These are phyloP conservation scores for Macrocystidia cucumis DNA, from an alignment of 1,284 basidiomycete genomes.

Conservation along the genomic window DNA sequence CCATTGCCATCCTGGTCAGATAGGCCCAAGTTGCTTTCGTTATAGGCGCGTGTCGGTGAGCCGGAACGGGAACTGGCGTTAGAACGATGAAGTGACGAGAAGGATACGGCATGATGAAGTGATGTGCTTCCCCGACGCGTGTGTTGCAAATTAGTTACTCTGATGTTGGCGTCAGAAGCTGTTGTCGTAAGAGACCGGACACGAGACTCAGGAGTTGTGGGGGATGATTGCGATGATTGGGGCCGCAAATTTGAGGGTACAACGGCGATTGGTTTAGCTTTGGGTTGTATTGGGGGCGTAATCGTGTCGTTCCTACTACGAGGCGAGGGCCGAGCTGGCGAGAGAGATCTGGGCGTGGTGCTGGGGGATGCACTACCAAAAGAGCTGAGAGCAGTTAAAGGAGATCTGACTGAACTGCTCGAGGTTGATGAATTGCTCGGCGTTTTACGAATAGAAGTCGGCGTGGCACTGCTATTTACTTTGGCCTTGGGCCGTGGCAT, in stretches of 20 bases:
- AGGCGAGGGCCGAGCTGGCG: slow-evolving; percentile 21
- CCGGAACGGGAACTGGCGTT: slow-evolving; percentile 11
- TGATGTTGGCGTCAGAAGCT: slow-evolving; percentile 17
- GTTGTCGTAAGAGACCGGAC: slow-evolving; percentile 27
- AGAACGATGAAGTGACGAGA: slow-evolving; percentile 19
- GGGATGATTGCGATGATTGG: slow-evolving; percentile 18
- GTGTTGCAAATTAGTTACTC: slow-evolving; percentile 11
- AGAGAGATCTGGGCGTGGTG: slow-evolving; percentile 21
- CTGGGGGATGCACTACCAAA: slow-evolving; percentile 9
- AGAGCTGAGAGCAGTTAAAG: slow-evolving; percentile 23
- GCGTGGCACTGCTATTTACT: slow-evolving; percentile 46
- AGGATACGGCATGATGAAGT: slow-evolving; percentile 25
- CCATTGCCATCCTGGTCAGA: slow-evolving; percentile 14
- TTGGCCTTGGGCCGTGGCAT: slow-evolving; percentile 54
- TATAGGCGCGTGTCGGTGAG: slow-evolving; percentile 7
- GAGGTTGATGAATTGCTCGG: no score
- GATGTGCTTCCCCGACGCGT: slow-evolving; percentile 24
- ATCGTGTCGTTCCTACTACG: slow-evolving; percentile 17
- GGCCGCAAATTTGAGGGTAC: slow-evolving; percentile 12
- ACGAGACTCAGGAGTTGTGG: slow-evolving; percentile 22
- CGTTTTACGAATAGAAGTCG: slow-evolving; percentile 29
- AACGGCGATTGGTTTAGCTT: slow-evolving; percentile 7
- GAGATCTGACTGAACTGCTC: no score
- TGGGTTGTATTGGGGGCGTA: slow-evolving; percentile 18
- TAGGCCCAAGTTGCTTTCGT: no score